Evolutionary conservation across 345 rosid species (phyloP).

Genomic region (Anacardium occidentale): DNA sequence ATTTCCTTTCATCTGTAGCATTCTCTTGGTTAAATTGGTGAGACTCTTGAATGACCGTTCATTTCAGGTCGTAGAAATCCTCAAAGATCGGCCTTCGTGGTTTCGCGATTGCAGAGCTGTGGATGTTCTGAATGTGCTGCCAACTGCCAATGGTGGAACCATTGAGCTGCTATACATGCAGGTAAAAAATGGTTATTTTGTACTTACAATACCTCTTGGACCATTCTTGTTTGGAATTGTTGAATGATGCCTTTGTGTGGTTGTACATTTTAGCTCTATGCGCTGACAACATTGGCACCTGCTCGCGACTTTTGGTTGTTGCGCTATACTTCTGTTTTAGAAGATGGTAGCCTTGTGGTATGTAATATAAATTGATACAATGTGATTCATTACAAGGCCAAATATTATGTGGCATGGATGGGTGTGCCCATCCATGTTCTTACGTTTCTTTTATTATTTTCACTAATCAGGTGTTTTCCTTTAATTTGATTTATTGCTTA

Average conservation of each 20-base stretch:
- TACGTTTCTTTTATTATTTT: not conserved
- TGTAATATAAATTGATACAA: constrained; percentile 16
- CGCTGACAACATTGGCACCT: constrained; percentile 96
- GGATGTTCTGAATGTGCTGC: constrained; percentile 96
- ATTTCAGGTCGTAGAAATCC: constrained; percentile 93
- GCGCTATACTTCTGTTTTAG: constrained; percentile 92
- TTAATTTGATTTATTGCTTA: constrained; percentile 23
- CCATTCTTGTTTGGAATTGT: not conserved
- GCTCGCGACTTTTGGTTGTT: constrained; percentile 98
- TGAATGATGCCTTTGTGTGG: not conserved
- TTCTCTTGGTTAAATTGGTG: not conserved
- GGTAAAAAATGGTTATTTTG: constrained; percentile 34
- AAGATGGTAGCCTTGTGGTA: constrained; percentile 99
- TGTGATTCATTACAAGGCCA: not conserved
- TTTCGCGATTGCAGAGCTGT: constrained; percentile 99
- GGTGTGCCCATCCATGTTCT: not conserved
- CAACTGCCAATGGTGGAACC: constrained; percentile 99
- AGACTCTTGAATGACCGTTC: not conserved
- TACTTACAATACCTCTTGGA: not conserved
- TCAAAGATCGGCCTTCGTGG: constrained; percentile 99
- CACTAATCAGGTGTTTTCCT: constrained; percentile 6
- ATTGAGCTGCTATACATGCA: constrained; percentile 99
- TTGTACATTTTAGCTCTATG: constrained; percentile 70
- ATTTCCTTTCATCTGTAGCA: not conserved
- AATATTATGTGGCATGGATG: not conserved